Evolutionary conservation across 1,284 basidiomycete species (phyloP).

Genomic region (Violaceomyces palustris): DNA sequence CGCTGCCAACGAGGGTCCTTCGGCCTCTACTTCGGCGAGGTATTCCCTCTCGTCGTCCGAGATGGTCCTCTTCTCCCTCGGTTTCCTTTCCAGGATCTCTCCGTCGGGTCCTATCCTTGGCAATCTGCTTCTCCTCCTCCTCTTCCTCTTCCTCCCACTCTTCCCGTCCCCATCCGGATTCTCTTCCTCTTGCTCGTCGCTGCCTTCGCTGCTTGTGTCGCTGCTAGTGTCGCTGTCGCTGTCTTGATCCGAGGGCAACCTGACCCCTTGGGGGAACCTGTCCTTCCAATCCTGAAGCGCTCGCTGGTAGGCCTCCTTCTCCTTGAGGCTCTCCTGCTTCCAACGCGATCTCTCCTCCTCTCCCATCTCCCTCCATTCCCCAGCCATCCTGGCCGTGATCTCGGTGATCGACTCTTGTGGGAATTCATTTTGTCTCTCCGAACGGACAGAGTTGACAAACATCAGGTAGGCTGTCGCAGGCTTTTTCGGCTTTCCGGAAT

Average conservation of each 20-base stretch:
- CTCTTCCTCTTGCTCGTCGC: constrained; percentile 15
- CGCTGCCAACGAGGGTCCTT: constrained; percentile 14
- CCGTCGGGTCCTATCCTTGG: no score
- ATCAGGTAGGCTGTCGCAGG: constrained; percentile 24
- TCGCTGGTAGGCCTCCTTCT: constrained; percentile 17
- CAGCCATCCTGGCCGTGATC: constrained; percentile 20
- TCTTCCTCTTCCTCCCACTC: no score
- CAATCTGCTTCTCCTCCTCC: no score
- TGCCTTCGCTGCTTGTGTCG: constrained; percentile 26
- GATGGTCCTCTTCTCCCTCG: constrained; percentile 22
- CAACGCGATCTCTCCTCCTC: constrained; percentile 11
- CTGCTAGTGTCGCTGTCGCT: constrained; percentile 16
- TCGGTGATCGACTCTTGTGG: constrained; percentile 13
- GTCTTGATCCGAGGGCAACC: constrained; percentile 12
- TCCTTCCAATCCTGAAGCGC: constrained; percentile 18
- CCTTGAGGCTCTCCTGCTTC: constrained; percentile 16
- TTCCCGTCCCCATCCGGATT: neutral
- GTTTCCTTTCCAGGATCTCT: no score
- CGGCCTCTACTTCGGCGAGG: constrained; percentile 11
- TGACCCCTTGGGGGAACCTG: constrained; percentile 15
- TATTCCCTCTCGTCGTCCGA: constrained; percentile 43
- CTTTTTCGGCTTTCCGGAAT: constrained; percentile 16
- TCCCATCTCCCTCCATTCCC: constrained; percentile 19
- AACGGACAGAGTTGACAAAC: constrained; percentile 26
- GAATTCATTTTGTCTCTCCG: constrained; percentile 11